Evolutionary conservation across 2,329 filamentous ascomycete species (phyloP).

Genomic region (Colletotrichum spinosum): DNA sequence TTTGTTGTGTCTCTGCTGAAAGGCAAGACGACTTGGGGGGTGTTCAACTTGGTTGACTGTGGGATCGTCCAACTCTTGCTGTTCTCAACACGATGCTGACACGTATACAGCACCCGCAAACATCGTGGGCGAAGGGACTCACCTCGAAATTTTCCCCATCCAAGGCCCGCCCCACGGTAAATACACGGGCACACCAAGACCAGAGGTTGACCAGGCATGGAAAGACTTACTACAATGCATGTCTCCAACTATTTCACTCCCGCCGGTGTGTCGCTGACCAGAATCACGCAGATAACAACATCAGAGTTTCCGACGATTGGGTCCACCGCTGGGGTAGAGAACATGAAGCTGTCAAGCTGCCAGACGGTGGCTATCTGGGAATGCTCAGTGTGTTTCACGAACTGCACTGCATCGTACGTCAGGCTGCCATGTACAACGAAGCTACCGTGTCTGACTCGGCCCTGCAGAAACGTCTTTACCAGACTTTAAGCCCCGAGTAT

Average conservation of each 20-base stretch:
- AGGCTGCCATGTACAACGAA: neutral
- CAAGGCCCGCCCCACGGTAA: conserved; percentile 34
- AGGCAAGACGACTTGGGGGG: neutral
- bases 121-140: conserved; percentile 17
- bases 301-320: conserved; percentile 32
- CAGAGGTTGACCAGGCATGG: conserved; percentile 34
- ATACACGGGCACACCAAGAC: conserved; percentile 31
- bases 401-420: conserved; percentile 31
- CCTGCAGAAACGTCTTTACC: conserved; percentile 31
- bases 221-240: conserved; percentile 30
- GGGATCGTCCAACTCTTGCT: neutral
- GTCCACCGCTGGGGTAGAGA: conserved; percentile 32
- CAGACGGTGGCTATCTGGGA: conserved; percentile 34
- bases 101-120: conserved; percentile 15
- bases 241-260: neutral
- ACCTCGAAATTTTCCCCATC: conserved; percentile 33
- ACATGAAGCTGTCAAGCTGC: conserved; percentile 33
- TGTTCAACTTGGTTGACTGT: conserved; percentile 33
- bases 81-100: neutral
- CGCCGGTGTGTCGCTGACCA: neutral
- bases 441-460: neutral
- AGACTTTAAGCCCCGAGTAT: conserved; percentile 31
- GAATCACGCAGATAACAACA: conserved; percentile 22
- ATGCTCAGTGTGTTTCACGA: conserved; percentile 36
- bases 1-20: conserved; percentile 5